These are phyloP conservation scores for Miscanthus lutarioriparius DNA, from an alignment of 176 grass and related monocot genomes.

Conservation along the genomic window DNA sequence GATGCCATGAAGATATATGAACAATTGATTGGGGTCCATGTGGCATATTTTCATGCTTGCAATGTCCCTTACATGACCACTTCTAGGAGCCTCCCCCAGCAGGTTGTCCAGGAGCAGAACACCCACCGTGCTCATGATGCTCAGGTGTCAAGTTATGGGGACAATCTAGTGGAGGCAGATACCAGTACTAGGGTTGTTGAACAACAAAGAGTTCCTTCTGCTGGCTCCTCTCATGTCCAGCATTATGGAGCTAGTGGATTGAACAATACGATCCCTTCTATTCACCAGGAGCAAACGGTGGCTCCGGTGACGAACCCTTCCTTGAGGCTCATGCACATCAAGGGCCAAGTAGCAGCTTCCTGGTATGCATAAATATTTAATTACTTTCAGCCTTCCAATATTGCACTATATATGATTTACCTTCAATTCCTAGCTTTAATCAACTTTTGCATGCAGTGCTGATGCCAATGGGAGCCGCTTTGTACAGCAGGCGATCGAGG, in stretches of 20 bases:
- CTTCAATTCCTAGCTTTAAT: background rate
- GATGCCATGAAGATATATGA: background rate
- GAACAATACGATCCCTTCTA: background rate
- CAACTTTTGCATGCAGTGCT: conserved; percentile 17
- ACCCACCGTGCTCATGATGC: background rate
- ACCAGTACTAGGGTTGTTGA: background rate
- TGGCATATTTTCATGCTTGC: background rate
- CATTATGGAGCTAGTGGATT: background rate
- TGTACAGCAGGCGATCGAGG: conserved; percentile 40
- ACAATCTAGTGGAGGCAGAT: background rate
- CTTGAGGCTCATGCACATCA: conserved; percentile 24
- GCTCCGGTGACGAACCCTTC: background rate
- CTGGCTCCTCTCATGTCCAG: background rate
- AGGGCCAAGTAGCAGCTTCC: conserved; percentile 38
- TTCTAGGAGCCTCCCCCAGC: background rate
- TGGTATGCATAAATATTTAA: conserved; percentile 24
- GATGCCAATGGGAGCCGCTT: conserved; percentile 39
- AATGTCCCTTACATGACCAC: background rate
- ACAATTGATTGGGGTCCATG: background rate
- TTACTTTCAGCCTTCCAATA: background rate
- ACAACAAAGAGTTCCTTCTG: background rate
- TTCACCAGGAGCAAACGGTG: conserved; percentile 2
- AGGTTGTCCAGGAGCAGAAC: background rate
- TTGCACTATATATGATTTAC: background rate
- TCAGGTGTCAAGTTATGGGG: background rate